These are phyloP conservation scores for Fusarium caatingaense DNA, from an alignment of 2,329 filamentous ascomycete genomes.

Conservation along the genomic window DNA sequence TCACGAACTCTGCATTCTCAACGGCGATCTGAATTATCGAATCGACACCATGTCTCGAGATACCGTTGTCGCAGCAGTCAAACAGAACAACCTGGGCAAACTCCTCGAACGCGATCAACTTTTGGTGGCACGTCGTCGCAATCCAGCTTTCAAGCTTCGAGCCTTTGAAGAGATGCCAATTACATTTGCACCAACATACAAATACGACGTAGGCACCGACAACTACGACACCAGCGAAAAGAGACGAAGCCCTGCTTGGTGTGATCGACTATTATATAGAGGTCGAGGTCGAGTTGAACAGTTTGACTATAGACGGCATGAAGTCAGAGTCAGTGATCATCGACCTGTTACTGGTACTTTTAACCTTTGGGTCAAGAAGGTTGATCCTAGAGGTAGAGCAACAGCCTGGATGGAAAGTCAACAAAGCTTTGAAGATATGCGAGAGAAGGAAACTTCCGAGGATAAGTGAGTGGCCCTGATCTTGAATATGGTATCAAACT, in stretches of 20 bases:
- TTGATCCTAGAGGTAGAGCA: slow-evolving; percentile 74
- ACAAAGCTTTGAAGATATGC: slow-evolving; percentile 78
- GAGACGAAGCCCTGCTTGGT: slow-evolving; percentile 94
- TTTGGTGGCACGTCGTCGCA: slow-evolving; percentile 86
- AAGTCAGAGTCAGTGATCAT: slow-evolving; percentile 92
- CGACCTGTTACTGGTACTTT: slow-evolving; percentile 90
- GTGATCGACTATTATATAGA: slow-evolving; percentile 90
- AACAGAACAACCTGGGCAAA: slow-evolving; percentile 82
- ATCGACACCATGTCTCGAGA: slow-evolving; percentile 98
- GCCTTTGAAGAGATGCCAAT: slow-evolving; percentile 93
- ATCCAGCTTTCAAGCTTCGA: slow-evolving; percentile 87
- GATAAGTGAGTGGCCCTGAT: slow-evolving; percentile 74
- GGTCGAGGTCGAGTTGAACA: slow-evolving; percentile 86
- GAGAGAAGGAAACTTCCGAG: slow-evolving; percentile 73
- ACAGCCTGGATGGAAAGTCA: slow-evolving; percentile 78
- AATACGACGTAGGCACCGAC: slow-evolving; percentile 96
- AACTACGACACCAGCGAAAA: slow-evolving; percentile 96
- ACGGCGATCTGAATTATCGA: slow-evolving; percentile 97
- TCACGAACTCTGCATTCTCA: slow-evolving; percentile 96
- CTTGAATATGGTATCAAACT: slow-evolving; percentile 8
- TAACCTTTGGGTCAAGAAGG: slow-evolving; percentile 84
- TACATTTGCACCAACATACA: slow-evolving; percentile 95
- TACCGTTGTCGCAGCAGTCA: slow-evolving; percentile 87
- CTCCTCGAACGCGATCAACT: slow-evolving; percentile 94
- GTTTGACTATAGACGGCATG: slow-evolving; percentile 87